Evolutionary conservation across 2,329 filamentous ascomycete species (phyloP), one percentile per base, ranked within the genome.

Genomic region (Chalaropsis thielavioides): DNA sequence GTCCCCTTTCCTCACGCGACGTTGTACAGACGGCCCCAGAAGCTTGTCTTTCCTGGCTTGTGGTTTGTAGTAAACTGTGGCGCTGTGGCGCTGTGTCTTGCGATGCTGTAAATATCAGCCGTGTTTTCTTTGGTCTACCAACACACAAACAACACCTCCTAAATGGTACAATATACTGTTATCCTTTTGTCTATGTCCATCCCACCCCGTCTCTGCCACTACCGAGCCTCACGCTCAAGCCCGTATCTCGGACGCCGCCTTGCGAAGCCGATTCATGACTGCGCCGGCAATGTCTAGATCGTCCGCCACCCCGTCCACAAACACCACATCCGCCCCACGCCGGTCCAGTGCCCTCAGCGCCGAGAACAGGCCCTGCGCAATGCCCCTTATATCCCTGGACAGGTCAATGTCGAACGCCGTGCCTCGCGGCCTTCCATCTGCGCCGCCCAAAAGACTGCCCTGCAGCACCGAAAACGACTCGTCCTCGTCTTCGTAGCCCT

Each of bases 361-460:
- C 13, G 90, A 89, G 73, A 99, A 99, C 15, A 99, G 78, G 0
- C 89, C 89, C 70, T 92, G 84, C 1, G 94, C 92, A 70, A 99
- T 91, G 40, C 83, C 82, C 69, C 83, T 82, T 0, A 85, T 85
- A 56, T 88, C 82, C 17, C 76, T 76, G 0, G 92, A 92, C 15
- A 99, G 78, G 67, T 84, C 77, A 58, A 95, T 83, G 70, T 95
- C 89, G 70, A 90, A 81, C 10, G 84, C 70, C 64, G 73, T 77
- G 11, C 77, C 78, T 54, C 75, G 71, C 73, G 69, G 6, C 35
- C 35, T 59, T 13, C 72, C 73, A 1, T 71, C 69, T 13, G 71
- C 70, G 35, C 74, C 70, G 35, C 74, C 71, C 62, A 73, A 69
- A 11, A 81, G 70, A 44, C 74, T 70, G 11, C 76, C 76, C 59